Evolutionary conservation across 2,329 filamentous ascomycete species (phyloP).

Genomic region (Trichophaea hybrida): DNA sequence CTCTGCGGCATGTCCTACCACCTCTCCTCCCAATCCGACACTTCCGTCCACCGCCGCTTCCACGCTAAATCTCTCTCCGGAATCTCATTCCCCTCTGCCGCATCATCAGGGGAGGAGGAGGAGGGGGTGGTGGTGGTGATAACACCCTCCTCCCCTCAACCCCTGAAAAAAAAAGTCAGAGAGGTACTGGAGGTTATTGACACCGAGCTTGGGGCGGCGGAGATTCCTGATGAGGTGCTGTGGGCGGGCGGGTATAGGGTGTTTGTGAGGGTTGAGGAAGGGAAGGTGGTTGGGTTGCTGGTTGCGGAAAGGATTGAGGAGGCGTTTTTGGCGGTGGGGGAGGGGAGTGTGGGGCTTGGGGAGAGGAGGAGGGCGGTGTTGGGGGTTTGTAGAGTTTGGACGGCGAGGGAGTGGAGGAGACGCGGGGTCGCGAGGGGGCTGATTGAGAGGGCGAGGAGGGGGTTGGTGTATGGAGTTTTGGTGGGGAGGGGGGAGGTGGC

Average conservation of each 20-base stretch:
- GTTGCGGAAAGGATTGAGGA: slow-evolving; percentile 47
- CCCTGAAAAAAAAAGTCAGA: slow-evolving; percentile 39
- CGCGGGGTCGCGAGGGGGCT: slow-evolving; percentile 25
- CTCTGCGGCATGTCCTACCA: slow-evolving; percentile 54
- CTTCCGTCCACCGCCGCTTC: slow-evolving; percentile 48
- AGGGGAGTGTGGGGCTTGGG: neutral
- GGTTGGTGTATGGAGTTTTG: slow-evolving; percentile 28
- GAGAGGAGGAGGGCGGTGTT: slow-evolving; percentile 21
- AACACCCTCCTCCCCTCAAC: slow-evolving; percentile 39
- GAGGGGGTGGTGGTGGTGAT: slow-evolving; percentile 44
- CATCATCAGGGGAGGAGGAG: slow-evolving; percentile 35
- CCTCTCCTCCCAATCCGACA: slow-evolving; percentile 46
- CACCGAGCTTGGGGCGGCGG: slow-evolving; percentile 45
- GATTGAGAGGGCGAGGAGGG: slow-evolving; percentile 22
- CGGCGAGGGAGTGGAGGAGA: slow-evolving; percentile 24
- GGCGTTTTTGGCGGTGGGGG: slow-evolving; percentile 36
- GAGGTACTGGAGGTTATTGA: slow-evolving; percentile 49
- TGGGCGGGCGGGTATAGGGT: slow-evolving; percentile 41
- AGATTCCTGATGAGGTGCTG: slow-evolving; percentile 28
- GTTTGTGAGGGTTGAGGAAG: slow-evolving; percentile 46
- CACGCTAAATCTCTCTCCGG: slow-evolving; percentile 48
- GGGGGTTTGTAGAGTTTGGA: slow-evolving; percentile 28
- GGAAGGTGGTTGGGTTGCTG: slow-evolving; percentile 47
- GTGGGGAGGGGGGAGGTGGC: slow-evolving; percentile 25
- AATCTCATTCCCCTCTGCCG: slow-evolving; percentile 38